Percentiles rank a stretch among this genome's conserved stretches.
Conservation (phyloP, 1,139 yeast genomes). For the Protomyces lactucae-debilis region DNA sequence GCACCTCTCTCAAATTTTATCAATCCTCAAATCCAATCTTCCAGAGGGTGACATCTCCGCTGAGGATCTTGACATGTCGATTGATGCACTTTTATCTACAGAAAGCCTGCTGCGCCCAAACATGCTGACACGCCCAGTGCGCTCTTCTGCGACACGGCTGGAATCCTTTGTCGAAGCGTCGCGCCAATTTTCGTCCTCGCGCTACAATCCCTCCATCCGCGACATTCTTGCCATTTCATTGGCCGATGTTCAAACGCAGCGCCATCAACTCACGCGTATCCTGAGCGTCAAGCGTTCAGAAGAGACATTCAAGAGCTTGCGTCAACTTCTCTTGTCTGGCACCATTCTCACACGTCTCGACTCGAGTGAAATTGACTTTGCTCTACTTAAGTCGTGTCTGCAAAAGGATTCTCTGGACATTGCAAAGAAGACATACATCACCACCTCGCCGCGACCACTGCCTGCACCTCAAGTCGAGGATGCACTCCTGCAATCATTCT, state of each 20-base stretch:
- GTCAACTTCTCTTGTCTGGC: background rate
- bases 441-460: slow-evolving; percentile 22
- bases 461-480: slow-evolving; percentile 4
- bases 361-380: background rate
- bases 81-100: background rate
- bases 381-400: slow-evolving; percentile 1
- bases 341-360: background rate
- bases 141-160: background rate
- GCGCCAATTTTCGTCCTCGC: background rate
- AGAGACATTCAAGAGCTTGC: background rate
- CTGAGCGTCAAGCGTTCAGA: background rate
- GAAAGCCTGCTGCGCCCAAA: background rate
- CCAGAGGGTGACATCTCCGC: background rate
- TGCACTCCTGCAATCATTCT: slow-evolving; percentile 6
- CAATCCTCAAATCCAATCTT: background rate
- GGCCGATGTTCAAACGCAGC: background rate
- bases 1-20: background rate
- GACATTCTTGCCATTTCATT: slow-evolving; percentile 3
- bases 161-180: background rate
- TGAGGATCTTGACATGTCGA: background rate
- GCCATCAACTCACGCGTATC: background rate
- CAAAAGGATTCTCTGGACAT: background rate
- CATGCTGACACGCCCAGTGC: background rate
- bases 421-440: slow-evolving; percentile 5
- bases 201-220: slow-evolving; percentile 3